These are phyloP conservation scores for Rauvolfia tetraphylla DNA, from an alignment of 257 asterid genomes.

Conservation along the genomic window DNA sequence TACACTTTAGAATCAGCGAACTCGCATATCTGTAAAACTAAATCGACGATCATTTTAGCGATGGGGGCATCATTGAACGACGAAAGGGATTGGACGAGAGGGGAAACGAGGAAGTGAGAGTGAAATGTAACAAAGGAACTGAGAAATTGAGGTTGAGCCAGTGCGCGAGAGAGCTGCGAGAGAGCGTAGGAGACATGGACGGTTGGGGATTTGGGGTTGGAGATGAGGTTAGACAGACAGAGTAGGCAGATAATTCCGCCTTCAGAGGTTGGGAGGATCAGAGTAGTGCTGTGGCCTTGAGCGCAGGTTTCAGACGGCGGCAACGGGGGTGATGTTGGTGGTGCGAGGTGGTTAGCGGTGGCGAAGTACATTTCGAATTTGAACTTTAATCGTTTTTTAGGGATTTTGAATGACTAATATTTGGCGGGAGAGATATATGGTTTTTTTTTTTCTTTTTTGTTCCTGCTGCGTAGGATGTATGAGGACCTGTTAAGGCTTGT, in stretches of 20 bases:
- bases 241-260: conserved; percentile 87
- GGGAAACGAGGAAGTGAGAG: conserved; percentile 82
- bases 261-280: conserved; percentile 56
- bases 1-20: conserved; percentile 35
- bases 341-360: conserved; percentile 22
- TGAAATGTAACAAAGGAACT: conserved; percentile 55
- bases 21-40: conserved; percentile 54
- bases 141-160: conserved; percentile 64
- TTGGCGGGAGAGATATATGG: not conserved
- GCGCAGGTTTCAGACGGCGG: conserved; percentile 39
- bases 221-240: conserved; percentile 77
- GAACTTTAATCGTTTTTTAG: not conserved
- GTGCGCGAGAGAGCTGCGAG: conserved; percentile 79
- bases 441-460: too few relatives aligned
- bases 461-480: too few relatives aligned
- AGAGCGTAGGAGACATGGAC: conserved; percentile 88
- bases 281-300: conserved; percentile 68
- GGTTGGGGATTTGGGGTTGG: conserved; percentile 69
- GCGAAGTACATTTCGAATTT: conserved; percentile 34
- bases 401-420: not conserved
- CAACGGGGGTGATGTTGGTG: conserved; percentile 28
- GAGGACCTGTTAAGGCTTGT: too few relatives aligned
- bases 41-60: conserved; percentile 62
- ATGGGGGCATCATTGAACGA: conserved; percentile 66
- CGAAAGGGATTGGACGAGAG: conserved; percentile 57